These are phyloP conservation scores for Phlebopus sp. DNA, from an alignment of 1,284 basidiomycete species.

Conservation along the genomic window DNA sequence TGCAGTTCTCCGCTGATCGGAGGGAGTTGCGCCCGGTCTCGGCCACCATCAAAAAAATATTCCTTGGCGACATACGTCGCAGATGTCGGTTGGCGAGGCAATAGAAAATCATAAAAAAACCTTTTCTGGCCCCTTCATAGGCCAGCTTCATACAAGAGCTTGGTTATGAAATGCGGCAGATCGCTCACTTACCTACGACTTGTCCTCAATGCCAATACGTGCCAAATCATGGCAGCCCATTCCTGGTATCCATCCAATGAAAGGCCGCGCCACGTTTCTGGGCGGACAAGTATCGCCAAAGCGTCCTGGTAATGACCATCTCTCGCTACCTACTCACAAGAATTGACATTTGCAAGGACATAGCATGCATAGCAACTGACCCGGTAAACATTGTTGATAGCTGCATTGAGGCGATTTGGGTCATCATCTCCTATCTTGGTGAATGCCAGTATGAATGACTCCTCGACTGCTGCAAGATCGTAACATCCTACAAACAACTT, in stretches of 20 bases:
- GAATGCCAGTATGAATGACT: constrained; percentile 67
- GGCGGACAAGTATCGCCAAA: constrained; percentile 61
- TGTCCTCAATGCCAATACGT: constrained; percentile 63
- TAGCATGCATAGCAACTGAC: constrained; percentile 35
- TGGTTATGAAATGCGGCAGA: constrained; percentile 8
- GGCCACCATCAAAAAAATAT: constrained; percentile 44
- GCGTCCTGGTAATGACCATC: constrained; percentile 64
- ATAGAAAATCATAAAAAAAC: constrained; percentile 60
- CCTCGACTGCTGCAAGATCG: constrained; percentile 61
- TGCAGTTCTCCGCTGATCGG: constrained; percentile 60
- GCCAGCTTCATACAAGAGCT: constrained; percentile 23
- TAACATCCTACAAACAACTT: constrained; percentile 53
- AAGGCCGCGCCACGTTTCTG: constrained; percentile 67
- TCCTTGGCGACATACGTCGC: constrained; percentile 46
- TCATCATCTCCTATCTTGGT: constrained; percentile 54
- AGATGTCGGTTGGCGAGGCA: constrained; percentile 55
- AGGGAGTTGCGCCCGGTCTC: constrained; percentile 34
- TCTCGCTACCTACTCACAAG: constrained; percentile 53
- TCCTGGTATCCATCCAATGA: constrained; percentile 57
- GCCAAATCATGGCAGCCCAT: constrained; percentile 77
- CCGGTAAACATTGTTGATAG: constrained; percentile 61
- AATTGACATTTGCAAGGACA: constrained; percentile 12
- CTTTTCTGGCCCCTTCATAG: constrained; percentile 55
- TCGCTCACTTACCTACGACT: constrained; percentile 56
- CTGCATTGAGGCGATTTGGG: constrained; percentile 58